These are phyloP conservation scores for Fusarium lyarnte DNA, from an alignment of 2,329 filamentous ascomycete genomes.

Conservation along the genomic window DNA sequence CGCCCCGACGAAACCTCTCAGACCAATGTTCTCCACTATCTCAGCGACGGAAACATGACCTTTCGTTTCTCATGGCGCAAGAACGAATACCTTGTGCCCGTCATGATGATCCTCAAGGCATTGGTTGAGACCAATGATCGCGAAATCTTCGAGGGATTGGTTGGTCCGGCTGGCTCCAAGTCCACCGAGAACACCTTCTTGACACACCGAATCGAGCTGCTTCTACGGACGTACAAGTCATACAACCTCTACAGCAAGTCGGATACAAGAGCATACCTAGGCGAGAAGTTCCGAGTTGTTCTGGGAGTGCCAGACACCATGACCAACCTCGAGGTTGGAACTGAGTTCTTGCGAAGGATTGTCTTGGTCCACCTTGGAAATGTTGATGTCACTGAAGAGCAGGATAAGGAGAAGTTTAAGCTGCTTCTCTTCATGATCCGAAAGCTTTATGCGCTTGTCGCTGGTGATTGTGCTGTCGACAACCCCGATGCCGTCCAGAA, in stretches of 20 bases:
- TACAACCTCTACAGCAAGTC: conserved; percentile 85
- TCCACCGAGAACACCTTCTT: conserved; percentile 90
- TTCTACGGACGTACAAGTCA: conserved; percentile 91
- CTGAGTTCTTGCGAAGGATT: conserved; percentile 88
- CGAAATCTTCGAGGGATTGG: conserved; percentile 93
- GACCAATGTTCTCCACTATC: conserved; percentile 95
- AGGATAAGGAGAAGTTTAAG: conserved; percentile 92
- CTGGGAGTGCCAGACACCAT: conserved; percentile 85
- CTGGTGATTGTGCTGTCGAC: conserved; percentile 91
- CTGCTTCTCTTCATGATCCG: conserved; percentile 95
- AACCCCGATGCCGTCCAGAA: conserved; percentile 97
- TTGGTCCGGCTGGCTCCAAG: conserved; percentile 80
- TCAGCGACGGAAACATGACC: conserved; percentile 94
- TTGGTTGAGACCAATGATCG: conserved; percentile 95
- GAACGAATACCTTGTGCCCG: conserved; percentile 94
- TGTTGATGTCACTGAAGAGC: conserved; percentile 80
- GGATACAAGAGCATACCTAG: conserved; percentile 86
- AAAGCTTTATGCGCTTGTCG: conserved; percentile 92
- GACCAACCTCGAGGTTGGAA: conserved; percentile 88
- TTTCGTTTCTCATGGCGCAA: conserved; percentile 99
- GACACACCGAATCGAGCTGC: conserved; percentile 90
- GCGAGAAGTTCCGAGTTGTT: conserved; percentile 89
- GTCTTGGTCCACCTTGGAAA: conserved; percentile 93
- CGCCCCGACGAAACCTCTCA: conserved; percentile 98
- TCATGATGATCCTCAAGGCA: conserved; percentile 96